phyloP scores from a whole-genome alignment of 306 rosid genomes.

The Cotoneaster glaucophyllus region DNA sequence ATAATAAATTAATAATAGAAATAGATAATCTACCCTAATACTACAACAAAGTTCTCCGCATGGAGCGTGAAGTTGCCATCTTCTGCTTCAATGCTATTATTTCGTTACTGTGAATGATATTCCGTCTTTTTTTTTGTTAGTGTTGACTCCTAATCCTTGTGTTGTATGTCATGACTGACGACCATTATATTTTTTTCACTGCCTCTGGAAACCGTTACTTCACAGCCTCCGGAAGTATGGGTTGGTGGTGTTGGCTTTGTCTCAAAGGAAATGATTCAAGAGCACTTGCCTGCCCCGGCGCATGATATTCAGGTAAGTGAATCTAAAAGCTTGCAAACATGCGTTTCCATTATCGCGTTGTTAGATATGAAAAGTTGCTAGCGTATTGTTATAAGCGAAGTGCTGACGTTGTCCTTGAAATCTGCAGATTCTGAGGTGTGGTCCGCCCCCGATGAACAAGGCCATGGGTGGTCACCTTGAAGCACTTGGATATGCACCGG shows the following conservation, averaged over 20 bases:
- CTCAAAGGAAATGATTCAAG: conserved; percentile 81
- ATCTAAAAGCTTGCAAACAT: not conserved
- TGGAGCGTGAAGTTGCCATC: not conserved
- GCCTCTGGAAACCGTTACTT: conserved; percentile 12
- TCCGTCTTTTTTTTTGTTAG: not conserved
- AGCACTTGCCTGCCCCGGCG: conserved; percentile 77
- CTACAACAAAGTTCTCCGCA: not conserved
- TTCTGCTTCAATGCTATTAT: not conserved
- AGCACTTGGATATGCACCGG: conserved; percentile 57
- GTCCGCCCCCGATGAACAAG: conserved; percentile 99
- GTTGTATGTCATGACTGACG: not conserved
- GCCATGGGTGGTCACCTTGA: conserved; percentile 87
- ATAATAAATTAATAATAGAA: not conserved
- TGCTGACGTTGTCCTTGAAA: not conserved
- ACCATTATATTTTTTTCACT: not conserved
- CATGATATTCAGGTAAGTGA: conserved; percentile 57
- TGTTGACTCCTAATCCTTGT: not conserved
- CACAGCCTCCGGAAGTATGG: conserved; percentile 91
- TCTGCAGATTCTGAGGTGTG: conserved; percentile 80
- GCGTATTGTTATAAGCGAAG: not conserved
- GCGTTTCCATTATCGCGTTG: not conserved
- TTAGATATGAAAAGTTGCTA: not conserved
- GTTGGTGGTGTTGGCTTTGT: conserved; percentile 89
- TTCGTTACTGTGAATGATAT: not conserved
- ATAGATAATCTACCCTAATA: not conserved